Evolutionary conservation across 176 grass and related monocot genomes (phyloP), one percentile per base, ranked within the genome.

Genomic region (Dactylis glomerata): DNA sequence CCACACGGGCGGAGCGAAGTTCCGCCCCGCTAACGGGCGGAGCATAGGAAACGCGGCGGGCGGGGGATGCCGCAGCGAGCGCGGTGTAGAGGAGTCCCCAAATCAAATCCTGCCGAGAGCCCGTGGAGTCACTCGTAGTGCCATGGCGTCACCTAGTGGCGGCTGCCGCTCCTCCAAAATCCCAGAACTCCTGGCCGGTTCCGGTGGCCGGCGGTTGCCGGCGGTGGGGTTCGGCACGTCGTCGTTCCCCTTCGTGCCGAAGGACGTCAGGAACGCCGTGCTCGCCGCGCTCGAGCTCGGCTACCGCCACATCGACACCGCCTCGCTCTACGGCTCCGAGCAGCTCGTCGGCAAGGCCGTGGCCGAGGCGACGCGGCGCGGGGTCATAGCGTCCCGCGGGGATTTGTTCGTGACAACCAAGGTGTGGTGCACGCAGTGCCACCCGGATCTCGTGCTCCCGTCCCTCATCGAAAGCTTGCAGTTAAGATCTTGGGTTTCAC

Each of bases 351-450:
- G 91, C 5, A 82, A 84, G 63, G 85, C 88, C 73, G 58, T 87
- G 30, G 82, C 88, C 32, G 80, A 82, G 65, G 82, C 82, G 55
- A n/a, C 42, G n/a, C 72, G 45, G 56, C 36, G 51, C 1, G 82
- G 88, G 37, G 15, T 88, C 73, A 71, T 93, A 12, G 63, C 75
- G 4, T 88, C 87, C 71, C 86, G 80, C 17, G 79, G 59, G 22
- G 90, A 91, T 70, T 22, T 92, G 30, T 92, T 92, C 74, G 78
- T 93, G 44, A 93, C 91, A 5, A 73, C 77, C 59, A 93, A 93
- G 82, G 69, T 90, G 68, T 93, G 91, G 91, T 95, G 93, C 90
- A 92, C 88, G 0, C 90, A 95, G 16, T 86, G 86, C 76, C 90
- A 95, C 58, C 85, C 90, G 5, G 76, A 95, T 23, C 86, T 86